A percentile compares a stretch with the other conserved stretches of the same genome.
Evolutionary conservation across 768 basidiomycete species (phyloP).

Genomic region (Mycena alexandri): DNA sequence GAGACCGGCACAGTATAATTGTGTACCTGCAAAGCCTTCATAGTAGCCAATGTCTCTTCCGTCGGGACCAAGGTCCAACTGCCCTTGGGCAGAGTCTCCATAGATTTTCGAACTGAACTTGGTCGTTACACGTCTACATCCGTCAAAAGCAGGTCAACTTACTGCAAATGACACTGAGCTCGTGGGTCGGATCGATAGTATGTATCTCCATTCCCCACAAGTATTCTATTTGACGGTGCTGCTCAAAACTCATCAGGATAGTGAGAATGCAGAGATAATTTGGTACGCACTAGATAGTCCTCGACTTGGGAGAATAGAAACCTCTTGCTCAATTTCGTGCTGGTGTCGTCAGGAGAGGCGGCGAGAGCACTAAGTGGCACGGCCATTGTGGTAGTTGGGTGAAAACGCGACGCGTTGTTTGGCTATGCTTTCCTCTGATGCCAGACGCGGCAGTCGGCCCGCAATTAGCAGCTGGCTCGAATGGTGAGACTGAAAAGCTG

Average conservation of each 20-base stretch:
- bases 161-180: conserved; percentile 8
- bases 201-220: conserved; percentile 15
- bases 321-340: background rate
- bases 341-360: background rate
- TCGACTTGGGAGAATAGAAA: background rate
- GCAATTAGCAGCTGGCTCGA: too few species aligned
- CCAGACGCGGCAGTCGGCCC: too few species aligned
- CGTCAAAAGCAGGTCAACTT: too few species aligned
- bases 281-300: background rate
- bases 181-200: conserved; percentile 7
- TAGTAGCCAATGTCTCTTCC: conserved; percentile 17
- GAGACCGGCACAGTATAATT: conserved; percentile 1
- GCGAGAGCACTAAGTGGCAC: conserved; percentile 11
- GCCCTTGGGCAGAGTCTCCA: background rate
- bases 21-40: background rate
- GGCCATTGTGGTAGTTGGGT: too few species aligned
- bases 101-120: conserved; percentile 7
- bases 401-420: too few species aligned
- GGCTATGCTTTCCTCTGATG: too few species aligned
- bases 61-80: conserved; percentile 11
- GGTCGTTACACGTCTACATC: too few species aligned
- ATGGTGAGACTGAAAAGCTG: too few species aligned
- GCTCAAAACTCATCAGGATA: too few species aligned
- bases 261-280: background rate
- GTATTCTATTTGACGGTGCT: conserved; percentile 16